These are phyloP conservation scores for Diaporthe humulicola DNA, from an alignment of 2,329 filamentous ascomycete species.

Conservation along the genomic window DNA sequence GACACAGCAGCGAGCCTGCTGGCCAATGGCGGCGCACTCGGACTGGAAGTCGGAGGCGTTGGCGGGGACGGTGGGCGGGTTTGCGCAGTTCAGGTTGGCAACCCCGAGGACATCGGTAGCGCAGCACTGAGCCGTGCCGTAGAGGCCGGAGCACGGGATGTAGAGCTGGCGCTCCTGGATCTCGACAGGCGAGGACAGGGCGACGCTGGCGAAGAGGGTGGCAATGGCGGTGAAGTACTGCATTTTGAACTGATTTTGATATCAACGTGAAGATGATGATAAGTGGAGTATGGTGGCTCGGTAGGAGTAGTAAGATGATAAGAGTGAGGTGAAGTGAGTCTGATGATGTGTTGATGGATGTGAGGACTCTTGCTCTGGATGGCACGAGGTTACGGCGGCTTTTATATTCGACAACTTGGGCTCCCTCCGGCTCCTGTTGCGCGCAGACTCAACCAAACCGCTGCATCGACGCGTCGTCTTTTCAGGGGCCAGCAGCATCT, in stretches of 20 bases:
- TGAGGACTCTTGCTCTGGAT: neutral
- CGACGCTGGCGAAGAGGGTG: conserved; percentile 33
- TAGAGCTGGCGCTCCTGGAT: conserved; percentile 55
- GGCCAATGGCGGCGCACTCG: conserved; percentile 62
- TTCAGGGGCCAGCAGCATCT: conserved; percentile 4
- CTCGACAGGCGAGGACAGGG: conserved; percentile 44
- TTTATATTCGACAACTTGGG: conserved; percentile 19
- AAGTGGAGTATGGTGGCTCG: neutral
- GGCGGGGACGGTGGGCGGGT: conserved; percentile 43
- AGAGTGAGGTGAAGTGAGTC: neutral
- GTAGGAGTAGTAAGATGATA: neutral
- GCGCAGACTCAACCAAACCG: neutral
- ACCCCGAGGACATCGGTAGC: conserved; percentile 72
- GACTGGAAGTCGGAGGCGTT: conserved; percentile 46
- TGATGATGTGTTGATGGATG: neutral
- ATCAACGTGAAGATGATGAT: neutral
- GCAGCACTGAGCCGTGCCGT: conserved; percentile 67
- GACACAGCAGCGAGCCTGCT: conserved; percentile 70
- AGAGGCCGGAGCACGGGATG: conserved; percentile 57
- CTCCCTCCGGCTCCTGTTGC: neutral
- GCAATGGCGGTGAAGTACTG: conserved; percentile 33
- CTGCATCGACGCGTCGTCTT: neutral
- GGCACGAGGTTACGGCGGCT: neutral
- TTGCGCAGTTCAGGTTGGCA: conserved; percentile 68
- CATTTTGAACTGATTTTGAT: conserved; percentile 32